Percentiles rank a stretch among this genome's conserved stretches.
These are phyloP conservation scores for Chrysanthemum seticuspe DNA, from an alignment of 129 eudicot genomes.

Conservation along the genomic window DNA sequence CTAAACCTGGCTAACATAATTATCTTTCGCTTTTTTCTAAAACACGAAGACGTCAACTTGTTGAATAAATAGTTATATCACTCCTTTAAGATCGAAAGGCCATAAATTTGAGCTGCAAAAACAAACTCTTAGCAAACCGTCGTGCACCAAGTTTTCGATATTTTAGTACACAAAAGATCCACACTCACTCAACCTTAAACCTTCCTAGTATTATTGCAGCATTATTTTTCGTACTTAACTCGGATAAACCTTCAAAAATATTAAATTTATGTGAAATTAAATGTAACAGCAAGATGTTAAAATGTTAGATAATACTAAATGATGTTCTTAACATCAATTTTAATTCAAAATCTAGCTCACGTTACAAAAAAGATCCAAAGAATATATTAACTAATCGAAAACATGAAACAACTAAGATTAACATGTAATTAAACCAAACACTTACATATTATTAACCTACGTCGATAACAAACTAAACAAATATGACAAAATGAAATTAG, in stretches of 20 bases:
- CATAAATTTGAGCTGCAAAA: no score
- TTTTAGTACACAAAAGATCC: no score
- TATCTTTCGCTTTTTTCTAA: no score
- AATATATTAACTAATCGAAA: background rate
- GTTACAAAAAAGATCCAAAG: background rate
- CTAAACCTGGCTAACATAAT: no score
- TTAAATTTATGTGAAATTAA: background rate
- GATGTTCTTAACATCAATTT: background rate
- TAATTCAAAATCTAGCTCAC: slow-evolving; percentile 17
- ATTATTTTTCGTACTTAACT: background rate
- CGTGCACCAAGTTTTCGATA: no score
- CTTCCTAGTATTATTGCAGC: background rate
- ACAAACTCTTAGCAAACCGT: no score
- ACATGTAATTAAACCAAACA: slow-evolving; percentile 17
- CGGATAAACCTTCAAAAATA: background rate
- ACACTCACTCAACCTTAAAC: background rate
- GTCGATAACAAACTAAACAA: background rate
- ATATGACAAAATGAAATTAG: background rate
- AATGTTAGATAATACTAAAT: background rate
- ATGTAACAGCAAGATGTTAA: background rate
- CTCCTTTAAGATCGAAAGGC: no score
- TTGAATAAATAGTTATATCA: no score
- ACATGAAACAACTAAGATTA: slow-evolving; percentile 3
- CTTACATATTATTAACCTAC: no score
- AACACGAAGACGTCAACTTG: no score